Evolutionary conservation across 352 stramenopile genomes (phyloP).

Genomic region (Phytophthora agathidicida): DNA sequence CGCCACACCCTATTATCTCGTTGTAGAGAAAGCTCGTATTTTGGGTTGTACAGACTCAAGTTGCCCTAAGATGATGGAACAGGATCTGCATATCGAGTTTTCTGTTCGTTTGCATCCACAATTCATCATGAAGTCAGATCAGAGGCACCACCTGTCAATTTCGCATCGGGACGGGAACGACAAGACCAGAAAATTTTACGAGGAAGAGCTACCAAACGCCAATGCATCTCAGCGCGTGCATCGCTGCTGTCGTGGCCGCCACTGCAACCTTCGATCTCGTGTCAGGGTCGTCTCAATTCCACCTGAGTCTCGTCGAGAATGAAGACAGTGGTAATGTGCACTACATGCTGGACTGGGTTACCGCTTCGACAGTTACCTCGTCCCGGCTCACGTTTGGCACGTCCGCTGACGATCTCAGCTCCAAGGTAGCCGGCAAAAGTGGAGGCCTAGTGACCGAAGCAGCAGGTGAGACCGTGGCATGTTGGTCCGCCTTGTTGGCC

Average conservation of each 20-base stretch:
- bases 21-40: too few species aligned
- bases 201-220: too few species aligned
- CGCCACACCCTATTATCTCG: too few species aligned
- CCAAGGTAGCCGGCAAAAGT: slow-evolving; percentile 38
- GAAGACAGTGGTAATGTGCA: slow-evolving; percentile 35
- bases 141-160: slow-evolving; percentile 17
- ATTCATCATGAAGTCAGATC: slow-evolving; percentile 13
- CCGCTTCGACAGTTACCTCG: slow-evolving; percentile 30
- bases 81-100: too few species aligned
- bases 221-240: slow-evolving; percentile 6
- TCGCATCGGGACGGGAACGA: background rate
- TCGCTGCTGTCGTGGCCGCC: background rate
- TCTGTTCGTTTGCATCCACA: too few species aligned
- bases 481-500: slow-evolving; percentile 65
- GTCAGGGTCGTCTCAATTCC: slow-evolving; percentile 58
- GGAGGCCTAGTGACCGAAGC: slow-evolving; percentile 58
- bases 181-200: too few species aligned
- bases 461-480: slow-evolving; percentile 40
- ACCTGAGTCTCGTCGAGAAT: slow-evolving; percentile 60
- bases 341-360: slow-evolving; percentile 84
- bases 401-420: slow-evolving; percentile 41
- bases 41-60: too few species aligned
- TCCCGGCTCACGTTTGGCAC: slow-evolving; percentile 54
- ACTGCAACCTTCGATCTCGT: background rate
- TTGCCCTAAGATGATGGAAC: too few species aligned